Conservation (phyloP, 2,329 filamentous ascomycete genomes). For the Bretziella fagacearum region DNA sequence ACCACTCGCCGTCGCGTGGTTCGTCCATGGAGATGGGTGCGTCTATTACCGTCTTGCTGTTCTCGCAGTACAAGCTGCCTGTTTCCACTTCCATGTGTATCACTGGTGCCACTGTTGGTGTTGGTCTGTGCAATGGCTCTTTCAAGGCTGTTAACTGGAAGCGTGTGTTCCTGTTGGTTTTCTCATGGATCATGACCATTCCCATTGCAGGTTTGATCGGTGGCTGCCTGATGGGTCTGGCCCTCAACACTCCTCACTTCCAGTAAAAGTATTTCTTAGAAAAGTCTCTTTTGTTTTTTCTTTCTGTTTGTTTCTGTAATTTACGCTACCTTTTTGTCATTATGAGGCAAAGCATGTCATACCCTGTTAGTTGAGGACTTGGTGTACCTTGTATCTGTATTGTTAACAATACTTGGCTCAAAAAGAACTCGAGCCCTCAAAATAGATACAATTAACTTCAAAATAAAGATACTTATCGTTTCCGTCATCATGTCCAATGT, state of each 20-base stretch:
- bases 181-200: conserved; percentile 40
- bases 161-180: conserved; percentile 47
- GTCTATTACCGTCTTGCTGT: conserved; percentile 58
- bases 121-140: conserved; percentile 60
- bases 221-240: conserved; percentile 25
- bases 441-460: neutral
- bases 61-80: conserved; percentile 58
- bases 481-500: too few species aligned
- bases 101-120: conserved; percentile 61
- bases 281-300: neutral
- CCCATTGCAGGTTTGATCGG: conserved; percentile 27
- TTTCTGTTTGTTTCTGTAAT: neutral
- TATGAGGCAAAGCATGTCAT: too few species aligned
- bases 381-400: too few species aligned
- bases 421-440: too few species aligned
- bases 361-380: too few species aligned
- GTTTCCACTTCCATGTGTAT: conserved; percentile 69
- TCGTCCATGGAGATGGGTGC: conserved; percentile 69
- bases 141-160: conserved; percentile 60
- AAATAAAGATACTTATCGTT: neutral
- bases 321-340: too few species aligned
- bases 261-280: neutral
- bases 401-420: too few species aligned
- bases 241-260: conserved; percentile 24
- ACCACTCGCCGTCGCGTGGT: conserved; percentile 39